Conservation (phyloP, 805 yeast genomes). For the Candida verbasci region DNA sequence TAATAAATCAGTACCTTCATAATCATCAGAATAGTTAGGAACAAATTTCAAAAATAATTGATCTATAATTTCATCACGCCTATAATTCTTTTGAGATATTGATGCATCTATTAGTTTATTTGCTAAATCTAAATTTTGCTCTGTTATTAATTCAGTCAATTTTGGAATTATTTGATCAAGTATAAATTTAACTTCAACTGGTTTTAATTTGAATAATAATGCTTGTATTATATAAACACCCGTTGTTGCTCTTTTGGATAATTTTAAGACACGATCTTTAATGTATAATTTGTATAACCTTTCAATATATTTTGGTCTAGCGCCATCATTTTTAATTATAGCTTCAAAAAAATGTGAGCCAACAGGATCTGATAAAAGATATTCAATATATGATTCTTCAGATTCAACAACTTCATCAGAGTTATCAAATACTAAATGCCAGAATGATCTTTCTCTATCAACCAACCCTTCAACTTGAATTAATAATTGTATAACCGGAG, state of each 20-base stretch:
- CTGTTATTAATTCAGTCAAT: constrained; percentile 51
- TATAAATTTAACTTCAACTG: constrained; percentile 57
- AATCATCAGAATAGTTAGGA: constrained; percentile 29
- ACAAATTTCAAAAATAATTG: constrained; percentile 39
- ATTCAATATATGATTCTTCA: constrained; percentile 80
- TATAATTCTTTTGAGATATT: constrained; percentile 49
- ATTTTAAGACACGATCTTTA: constrained; percentile 65
- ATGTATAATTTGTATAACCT: constrained; percentile 69
- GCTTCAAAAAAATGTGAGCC: constrained; percentile 90
- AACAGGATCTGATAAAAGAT: constrained; percentile 78
- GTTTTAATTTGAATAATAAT: constrained; percentile 59
- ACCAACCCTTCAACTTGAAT: constrained; percentile 78
- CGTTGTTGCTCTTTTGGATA: constrained; percentile 77
- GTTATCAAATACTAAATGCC: constrained; percentile 58
- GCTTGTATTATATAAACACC: constrained; percentile 79
- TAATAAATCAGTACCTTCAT: constrained; percentile 41
- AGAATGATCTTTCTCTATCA: constrained; percentile 66
- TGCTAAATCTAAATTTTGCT: constrained; percentile 68
- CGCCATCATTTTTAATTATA: constrained; percentile 55
- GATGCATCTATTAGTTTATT: constrained; percentile 66
- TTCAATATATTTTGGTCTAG: constrained; percentile 62
- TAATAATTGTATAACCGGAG: constrained; percentile 80
- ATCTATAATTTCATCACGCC: constrained; percentile 54
- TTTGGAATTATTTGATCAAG: constrained; percentile 65
- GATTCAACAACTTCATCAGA: constrained; percentile 48